Base-by-base conservation (phyloP, 2,329 filamentous ascomycete genomes). In the Trichoderma endophyticum region DNA sequence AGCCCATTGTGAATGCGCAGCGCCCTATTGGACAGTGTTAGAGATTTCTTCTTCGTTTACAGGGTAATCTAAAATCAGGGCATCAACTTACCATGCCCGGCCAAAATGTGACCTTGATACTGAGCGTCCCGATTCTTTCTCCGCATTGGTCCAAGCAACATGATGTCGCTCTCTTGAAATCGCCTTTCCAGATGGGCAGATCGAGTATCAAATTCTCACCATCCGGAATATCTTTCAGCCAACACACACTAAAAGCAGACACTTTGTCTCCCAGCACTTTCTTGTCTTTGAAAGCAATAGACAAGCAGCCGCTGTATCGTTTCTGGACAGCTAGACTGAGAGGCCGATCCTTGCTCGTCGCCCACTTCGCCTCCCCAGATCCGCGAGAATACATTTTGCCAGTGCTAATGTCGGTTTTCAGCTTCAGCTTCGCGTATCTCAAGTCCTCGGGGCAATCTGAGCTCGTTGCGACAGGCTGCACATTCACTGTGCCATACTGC, bases 401-500 rank as follows among this genome's bases (percentile, higher is more conserved):
- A 83, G 51, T 83, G 54, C 86, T 86, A 36, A 91, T 82, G 61
- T 84, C 86, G 1, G 89, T 89, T 57, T 86, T 85, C 66, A 92
- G 79, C 77, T 91, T 91, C 86, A 81, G 32, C 83, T 81, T 34
- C 81, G 87, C 81, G 30, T 84, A 81, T 28, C 81, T 77, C 9
- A 89, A 78, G 11, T 87, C 83, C 1, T 83, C 76, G 0, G 87
- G 83, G 1, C 90, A 80, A 15, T 78, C 73, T n/a, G 84, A 80
- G 32, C 76, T 74, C 15, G 84, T 83, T 2, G 81, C 81, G 65
- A 83, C 84, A 14, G 87, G 84, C n/a, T 87, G 84, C 56, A 93
- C 82, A 73, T 92, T 89, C 0, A 93, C 77, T 0, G 92, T 93
- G 6, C 92, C 92, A 71, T 90, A 91, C 28, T 92, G 89, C 91